Base-by-base conservation (phyloP, 2,329 filamentous ascomycete genomes). In the Biscogniauxia mediterranea region DNA sequence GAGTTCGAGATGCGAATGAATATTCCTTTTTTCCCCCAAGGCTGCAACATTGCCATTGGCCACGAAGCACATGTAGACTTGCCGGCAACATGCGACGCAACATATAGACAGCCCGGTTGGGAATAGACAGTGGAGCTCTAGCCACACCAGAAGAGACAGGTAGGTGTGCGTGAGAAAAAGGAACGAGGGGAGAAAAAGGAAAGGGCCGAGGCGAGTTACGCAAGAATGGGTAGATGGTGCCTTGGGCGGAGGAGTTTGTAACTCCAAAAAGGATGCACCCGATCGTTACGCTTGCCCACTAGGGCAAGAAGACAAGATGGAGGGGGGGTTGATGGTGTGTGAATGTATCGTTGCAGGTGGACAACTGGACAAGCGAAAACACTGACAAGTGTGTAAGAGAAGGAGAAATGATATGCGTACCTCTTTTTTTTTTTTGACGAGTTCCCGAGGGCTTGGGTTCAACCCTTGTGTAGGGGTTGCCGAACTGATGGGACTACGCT, bases 341-440 rank as follows among this genome's bases (percentile, higher is more conserved):
- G 67, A 61, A 73, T 72, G 71, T 69, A 73, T 73, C 71, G 71
- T 73, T 73, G 70, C 70, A 74, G 69, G 64, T 63, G 69, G 66
- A 62, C 68, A 70, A 69, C 71, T 69, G 71, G 67, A 64, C 65
- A 61, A 68, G 64, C 61, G 65, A 65, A 67, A 64, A 63, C 61
- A 64, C 61, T 57, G 62, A 55, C 20, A 59, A 56, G 59, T 56
- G 60, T 66, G 63, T 52, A 52, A 62, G 61, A 60, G 59, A 61
- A 64, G 54, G 59, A 61, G 59, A 63, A 62, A 65, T 62, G 60
- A 64, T 50, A 61, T 67, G 65, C 69, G 69, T 72, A 72, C 71
- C 70, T 71, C 57, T 32, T 32, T 62, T 64, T n/a, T 46, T 46
- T 69, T 68, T 68, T 67, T 68, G 61, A 69, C 64, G 62, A 67